phyloP scores from a whole-genome alignment of 2,329 filamentous ascomycete genomes.

The Verticillium tricorpus region DNA sequence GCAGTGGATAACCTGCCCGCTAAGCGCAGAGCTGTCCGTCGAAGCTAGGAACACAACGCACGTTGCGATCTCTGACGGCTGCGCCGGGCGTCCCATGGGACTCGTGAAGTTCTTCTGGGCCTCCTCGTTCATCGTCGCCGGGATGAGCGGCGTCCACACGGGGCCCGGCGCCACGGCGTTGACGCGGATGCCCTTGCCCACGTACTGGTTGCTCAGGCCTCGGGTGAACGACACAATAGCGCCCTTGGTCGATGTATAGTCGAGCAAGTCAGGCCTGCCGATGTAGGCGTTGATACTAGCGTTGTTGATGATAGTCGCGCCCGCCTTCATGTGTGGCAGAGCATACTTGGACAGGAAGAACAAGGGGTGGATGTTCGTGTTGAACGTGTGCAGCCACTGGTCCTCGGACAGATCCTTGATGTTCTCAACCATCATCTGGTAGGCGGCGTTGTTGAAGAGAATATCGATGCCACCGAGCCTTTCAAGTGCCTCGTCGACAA shows the following conservation, averaged over 20 bases:
- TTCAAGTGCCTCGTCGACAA: conserved; percentile 62
- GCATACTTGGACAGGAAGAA: conserved; percentile 78
- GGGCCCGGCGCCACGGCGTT: conserved; percentile 75
- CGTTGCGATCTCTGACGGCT: conserved; percentile 77
- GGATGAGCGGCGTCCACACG: conserved; percentile 74
- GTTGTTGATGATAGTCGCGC: conserved; percentile 79
- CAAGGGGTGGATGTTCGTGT: conserved; percentile 78
- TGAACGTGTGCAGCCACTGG: conserved; percentile 76
- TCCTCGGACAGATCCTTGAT: conserved; percentile 72
- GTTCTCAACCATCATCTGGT: conserved; percentile 61
- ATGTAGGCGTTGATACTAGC: conserved; percentile 81
- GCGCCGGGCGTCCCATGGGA: conserved; percentile 72
- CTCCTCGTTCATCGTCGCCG: conserved; percentile 64
- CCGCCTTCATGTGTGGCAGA: conserved; percentile 69
- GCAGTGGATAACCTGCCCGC: conserved; percentile 61
- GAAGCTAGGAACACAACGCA: conserved; percentile 79
- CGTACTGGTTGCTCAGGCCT: conserved; percentile 69
- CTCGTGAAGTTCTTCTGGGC: conserved; percentile 68
- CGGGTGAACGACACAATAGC: conserved; percentile 77
- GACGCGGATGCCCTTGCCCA: conserved; percentile 68
- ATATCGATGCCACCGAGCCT: conserved; percentile 69
- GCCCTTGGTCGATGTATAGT: conserved; percentile 78
- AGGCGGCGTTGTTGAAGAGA: conserved; percentile 69
- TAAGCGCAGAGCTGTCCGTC: conserved; percentile 67
- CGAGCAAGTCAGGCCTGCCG: conserved; percentile 72